Evolutionary conservation across 2,329 filamentous ascomycete genomes (phyloP), one percentile per base, ranked within the genome.

Genomic region (Venturia nashicola): DNA sequence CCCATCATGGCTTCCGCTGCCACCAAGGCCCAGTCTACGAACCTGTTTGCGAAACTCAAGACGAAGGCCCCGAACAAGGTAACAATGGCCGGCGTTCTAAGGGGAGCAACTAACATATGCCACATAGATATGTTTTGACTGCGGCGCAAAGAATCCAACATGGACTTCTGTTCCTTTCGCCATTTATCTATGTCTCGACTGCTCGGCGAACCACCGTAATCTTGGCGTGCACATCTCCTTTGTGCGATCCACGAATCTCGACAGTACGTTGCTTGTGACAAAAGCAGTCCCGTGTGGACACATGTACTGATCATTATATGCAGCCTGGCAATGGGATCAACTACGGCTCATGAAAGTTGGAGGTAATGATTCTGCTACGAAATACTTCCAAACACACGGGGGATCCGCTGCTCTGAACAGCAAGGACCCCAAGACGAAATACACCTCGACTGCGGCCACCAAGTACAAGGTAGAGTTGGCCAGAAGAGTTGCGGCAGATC

Each of bases 381-480:
- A 96, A 78, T 99, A 91, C 81, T 99, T 97, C 81, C 92, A 97
- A 78, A 88, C 91, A 70, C 94, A 99, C 74, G 94, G 94, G 67
- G 94, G 94, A 66, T 92, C 90, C 48, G 92, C 93, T 61, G 93
- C 93, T 64, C 84, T 99, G 66, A 91, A 91, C 69, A 97, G 91
- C 84, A 97, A 97, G 77, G 94, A 99, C 73, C 83, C 88, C 59
- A 97, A 97, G 80, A 91, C 90, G 64, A 99, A 99, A 80, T 99
- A 99, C 77, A 91, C 90, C 63, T 97, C 90, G 68, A 89, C 85
- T 71, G 89, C 89, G n/a, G 94, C 94, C 27, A 89, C 86, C 69
- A 97, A 97, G 78, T 99, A 99, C 79, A 99, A 99, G 81, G 93
- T 97, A 64, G 93, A 97, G 76, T 82, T 99, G 65, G 93, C 93